Base-by-base conservation (phyloP, 352 stramenopile species). In the Pythium grandisporangium region DNA sequence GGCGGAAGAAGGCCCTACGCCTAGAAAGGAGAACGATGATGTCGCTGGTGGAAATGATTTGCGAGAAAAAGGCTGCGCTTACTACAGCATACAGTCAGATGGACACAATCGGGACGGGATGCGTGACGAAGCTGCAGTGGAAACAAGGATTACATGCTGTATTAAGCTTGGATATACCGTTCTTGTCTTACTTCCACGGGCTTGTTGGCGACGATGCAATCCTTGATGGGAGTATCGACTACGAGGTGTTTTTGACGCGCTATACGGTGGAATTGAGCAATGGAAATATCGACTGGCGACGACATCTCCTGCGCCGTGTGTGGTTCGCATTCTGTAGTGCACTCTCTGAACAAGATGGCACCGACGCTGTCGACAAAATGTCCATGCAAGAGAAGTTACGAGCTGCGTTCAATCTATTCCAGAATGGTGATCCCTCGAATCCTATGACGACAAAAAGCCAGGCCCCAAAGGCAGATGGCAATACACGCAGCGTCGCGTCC, bases 21-120 rank as follows among this genome's bases (percentile, higher is more conserved):
- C 47, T 92, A 11, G 75, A 92, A 45, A 59, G 72, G 20, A 57
- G 71, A 29, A 92, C 79, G 12, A 48, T 92, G 32, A 84, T 85
- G 69, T 89, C 75, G 33, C 52, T 92, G 8, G 63, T 79, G 10
- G 75, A 92, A 33, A 54, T 92, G 3, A 78, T 92, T 41, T 83
- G 79, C 17, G 74, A 92, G 45, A 89, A 89, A 48, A 84, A 85
- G 42, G 70, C 61, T 21, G 50, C 58, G 14, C 38, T 92, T 1
- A 34, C 70, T 6, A 45, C 64, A 33, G 64, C 61, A 29, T 87
- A 88, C 37, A 69, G 45, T 4, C 61, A 69, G 13, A 12, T 65
- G 2, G 76, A 84, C 42, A 53, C 37, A 0, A 22, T 48, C 1
- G 46, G 47, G 5, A 65, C 56, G 22, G 77, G 72, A 2, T 51